These are phyloP conservation scores for Populus euphratica DNA, from an alignment of 345 rosid species.

Conservation along the genomic window DNA sequence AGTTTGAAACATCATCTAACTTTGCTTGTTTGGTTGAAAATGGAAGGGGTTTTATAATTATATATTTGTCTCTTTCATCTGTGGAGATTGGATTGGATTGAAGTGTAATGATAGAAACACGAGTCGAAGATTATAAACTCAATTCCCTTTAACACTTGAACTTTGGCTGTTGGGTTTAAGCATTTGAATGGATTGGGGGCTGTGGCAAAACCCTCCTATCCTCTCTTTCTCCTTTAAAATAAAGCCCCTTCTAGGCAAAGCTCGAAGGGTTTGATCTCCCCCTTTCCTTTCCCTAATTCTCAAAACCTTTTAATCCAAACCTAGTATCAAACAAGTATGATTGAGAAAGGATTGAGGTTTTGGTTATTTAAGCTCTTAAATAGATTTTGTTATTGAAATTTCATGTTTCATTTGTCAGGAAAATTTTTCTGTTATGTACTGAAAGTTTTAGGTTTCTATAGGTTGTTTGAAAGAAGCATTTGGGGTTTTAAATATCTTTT, in stretches of 20 bases:
- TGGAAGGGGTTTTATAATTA: background rate
- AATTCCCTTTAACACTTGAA: background rate
- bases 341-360: background rate
- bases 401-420: background rate
- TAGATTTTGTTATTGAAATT: background rate
- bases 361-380: background rate
- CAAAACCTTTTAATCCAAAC: background rate
- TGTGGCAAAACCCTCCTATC: background rate
- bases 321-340: background rate
- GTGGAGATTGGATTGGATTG: background rate
- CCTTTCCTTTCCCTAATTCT: background rate
- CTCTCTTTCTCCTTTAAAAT: background rate
- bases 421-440: background rate
- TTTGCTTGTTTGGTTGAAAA: background rate
- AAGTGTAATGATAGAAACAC: background rate
- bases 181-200: background rate
- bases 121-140: background rate
- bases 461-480: background rate
- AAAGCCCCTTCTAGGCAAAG: background rate
- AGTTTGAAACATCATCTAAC: background rate
- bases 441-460: background rate
- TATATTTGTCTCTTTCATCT: background rate
- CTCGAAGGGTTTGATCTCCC: background rate
- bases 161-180: background rate
- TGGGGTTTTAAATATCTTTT: background rate